Base-by-base conservation (phyloP, 23 red algal species). In the Porphyridium purpureum region DNA sequence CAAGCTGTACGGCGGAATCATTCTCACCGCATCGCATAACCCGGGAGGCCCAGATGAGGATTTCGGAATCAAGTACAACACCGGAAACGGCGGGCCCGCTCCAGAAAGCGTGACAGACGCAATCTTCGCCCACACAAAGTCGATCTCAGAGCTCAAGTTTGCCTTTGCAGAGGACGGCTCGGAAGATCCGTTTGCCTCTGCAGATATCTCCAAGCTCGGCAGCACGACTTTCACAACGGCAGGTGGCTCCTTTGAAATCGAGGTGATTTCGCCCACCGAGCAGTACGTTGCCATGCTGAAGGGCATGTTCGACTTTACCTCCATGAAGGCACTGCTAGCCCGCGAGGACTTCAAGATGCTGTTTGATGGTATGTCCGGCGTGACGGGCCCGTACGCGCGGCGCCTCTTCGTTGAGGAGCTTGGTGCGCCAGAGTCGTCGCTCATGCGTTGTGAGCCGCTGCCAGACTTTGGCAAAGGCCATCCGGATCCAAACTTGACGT, bases 61-160 rank as follows among this genome's bases (percentile, higher is more conserved):
- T 56, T 98, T 81, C 49, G 90, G 90, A 1, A 98, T 98, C 64
- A 98, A 98, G 65, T 98, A 86, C 61, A 86, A 98, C 28, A 59
- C 70, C 1, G 48, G 47, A 21, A 72, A 81, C 24, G 90, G 90
- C 11, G 90, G 80, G 20, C 90, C 90, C 1, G 90, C 90, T 2
- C 78, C 76, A 2, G 80, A 98, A 66, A 30, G 50, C 20, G 49
- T 84, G 5, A 98, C 90, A 1, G 54, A 70, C 14, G 21, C 35
- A 35, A 84, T 98, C 49, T 82, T 80, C 46, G 53, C 56, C 24
- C 54, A 73, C 31, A 85, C 80, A 22, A 52, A 63, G 34, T 50
- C 24, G 2, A 70, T 98, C 27, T 42, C 64, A 0, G 75, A 81
- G 62, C 77, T 81, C 38, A 27, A 28, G 26, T 61, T 60, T 50